phyloP scores from a whole-genome alignment of 108 stramenopile genomes.

The Craspedostauros australis region DNA sequence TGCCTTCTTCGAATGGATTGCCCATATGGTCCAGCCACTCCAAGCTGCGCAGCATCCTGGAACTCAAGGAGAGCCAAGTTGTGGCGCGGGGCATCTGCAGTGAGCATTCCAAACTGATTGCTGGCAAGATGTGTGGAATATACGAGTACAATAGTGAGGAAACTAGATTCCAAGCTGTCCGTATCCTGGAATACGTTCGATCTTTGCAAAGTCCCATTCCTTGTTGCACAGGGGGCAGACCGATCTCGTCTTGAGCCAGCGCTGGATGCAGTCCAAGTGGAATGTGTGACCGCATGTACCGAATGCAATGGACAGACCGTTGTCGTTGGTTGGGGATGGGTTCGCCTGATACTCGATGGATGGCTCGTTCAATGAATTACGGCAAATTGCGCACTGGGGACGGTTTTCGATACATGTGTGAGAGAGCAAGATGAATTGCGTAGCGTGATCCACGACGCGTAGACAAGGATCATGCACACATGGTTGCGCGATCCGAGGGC shows the following conservation, averaged over 20 bases:
- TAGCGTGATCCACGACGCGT: not conserved
- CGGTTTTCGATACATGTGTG: not conserved
- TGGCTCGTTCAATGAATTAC: conserved; percentile 98
- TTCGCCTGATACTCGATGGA: conserved; percentile 99
- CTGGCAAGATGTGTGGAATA: too few species aligned
- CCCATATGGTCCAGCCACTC: too few species aligned
- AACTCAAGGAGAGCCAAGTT: too few species aligned
- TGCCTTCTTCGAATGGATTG: too few species aligned
- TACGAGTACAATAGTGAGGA: too few species aligned
- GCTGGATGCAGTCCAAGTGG: conserved; percentile 99
- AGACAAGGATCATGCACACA: too few species aligned
- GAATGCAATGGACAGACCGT: conserved; percentile 96
- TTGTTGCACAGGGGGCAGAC: conserved; percentile 99
- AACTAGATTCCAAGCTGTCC: conserved; percentile 59
- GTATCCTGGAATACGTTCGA: conserved; percentile 94
- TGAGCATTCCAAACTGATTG: too few species aligned
- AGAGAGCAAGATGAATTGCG: not conserved
- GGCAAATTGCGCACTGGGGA: conserved; percentile 99
- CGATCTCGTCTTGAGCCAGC: conserved; percentile 95
- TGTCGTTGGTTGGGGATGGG: conserved; percentile 95
- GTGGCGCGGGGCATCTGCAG: too few species aligned
- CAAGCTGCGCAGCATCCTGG: too few species aligned
- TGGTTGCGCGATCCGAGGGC: too few species aligned
- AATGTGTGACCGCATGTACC: conserved; percentile 99
- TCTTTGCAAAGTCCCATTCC: conserved; percentile 99